Conservation (phyloP, 495 filamentous ascomycete genomes). For the Cladorrhinum samala region DNA sequence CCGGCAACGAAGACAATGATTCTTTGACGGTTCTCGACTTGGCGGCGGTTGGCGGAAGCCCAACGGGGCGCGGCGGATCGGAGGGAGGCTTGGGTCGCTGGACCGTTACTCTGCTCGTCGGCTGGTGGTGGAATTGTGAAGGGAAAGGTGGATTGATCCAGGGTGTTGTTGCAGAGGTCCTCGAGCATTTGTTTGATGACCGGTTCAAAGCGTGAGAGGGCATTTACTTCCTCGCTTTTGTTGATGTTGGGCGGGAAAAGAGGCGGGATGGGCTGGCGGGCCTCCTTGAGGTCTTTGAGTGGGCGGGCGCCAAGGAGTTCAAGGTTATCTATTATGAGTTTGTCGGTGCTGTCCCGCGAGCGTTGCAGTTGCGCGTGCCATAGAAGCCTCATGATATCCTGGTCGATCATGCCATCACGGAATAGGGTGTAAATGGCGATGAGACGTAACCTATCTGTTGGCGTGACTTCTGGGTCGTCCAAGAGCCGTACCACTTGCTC, state of each 20-base stretch:
- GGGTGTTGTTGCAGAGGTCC: constrained; percentile 54
- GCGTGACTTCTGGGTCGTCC: constrained; percentile 67
- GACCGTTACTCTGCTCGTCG: constrained; percentile 50
- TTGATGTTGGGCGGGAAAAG: constrained; percentile 59
- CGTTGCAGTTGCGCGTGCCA: constrained; percentile 74
- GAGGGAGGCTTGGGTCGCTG: constrained; percentile 64
- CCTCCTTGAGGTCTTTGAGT: constrained; percentile 67
- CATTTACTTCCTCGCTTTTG: constrained; percentile 54
- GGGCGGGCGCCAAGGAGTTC: constrained; percentile 74
- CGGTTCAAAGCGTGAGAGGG: constrained; percentile 62
- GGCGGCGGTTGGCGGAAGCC: constrained; percentile 72
- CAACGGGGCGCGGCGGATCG: constrained; percentile 87
- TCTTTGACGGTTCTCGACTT: constrained; percentile 77
- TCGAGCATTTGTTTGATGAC: constrained; percentile 77
- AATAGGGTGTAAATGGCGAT: constrained; percentile 81
- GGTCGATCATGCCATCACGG: constrained; percentile 78
- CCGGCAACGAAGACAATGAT: constrained; percentile 95
- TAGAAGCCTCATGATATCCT: constrained; percentile 78
- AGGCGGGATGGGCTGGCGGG: constrained; percentile 54
- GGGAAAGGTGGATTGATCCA: constrained; percentile 71
- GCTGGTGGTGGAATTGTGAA: constrained; percentile 62
- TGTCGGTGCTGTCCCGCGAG: constrained; percentile 45
- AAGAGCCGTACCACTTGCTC: constrained; percentile 80
- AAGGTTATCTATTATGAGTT: constrained; percentile 67
- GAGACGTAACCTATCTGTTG: constrained; percentile 72